These are phyloP conservation scores for Starmerella bombi DNA, from an alignment of 805 yeast genomes.

Conservation along the genomic window DNA sequence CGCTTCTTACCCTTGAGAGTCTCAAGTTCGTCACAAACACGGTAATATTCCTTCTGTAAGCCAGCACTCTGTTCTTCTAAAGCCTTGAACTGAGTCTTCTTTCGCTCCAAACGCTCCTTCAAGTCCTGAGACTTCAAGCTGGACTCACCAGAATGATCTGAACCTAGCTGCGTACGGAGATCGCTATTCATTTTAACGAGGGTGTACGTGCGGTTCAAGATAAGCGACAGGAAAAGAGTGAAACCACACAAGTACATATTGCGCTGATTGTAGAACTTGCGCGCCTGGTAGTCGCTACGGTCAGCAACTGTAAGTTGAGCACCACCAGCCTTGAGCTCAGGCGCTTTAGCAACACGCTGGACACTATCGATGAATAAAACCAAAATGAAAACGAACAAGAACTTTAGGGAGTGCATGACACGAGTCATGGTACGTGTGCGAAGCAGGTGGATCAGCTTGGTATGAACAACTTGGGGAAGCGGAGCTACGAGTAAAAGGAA, in stretches of 20 bases:
- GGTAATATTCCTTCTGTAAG: constrained; percentile 52
- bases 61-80: constrained; percentile 62
- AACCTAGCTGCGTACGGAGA: constrained; percentile 13
- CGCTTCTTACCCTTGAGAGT: constrained; percentile 15
- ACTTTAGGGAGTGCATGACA: constrained; percentile 64
- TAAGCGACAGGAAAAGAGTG: constrained; percentile 77
- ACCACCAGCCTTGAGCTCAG: constrained; percentile 34
- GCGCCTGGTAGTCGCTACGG: constrained; percentile 73
- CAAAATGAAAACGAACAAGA: constrained; percentile 69
- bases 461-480: constrained; percentile 61
- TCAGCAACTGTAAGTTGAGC: constrained; percentile 35
- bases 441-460: constrained; percentile 48
- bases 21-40: constrained; percentile 30
- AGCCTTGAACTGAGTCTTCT: constrained; percentile 49
- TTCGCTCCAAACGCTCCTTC: constrained; percentile 40
- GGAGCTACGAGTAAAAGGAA: constrained; percentile 78
- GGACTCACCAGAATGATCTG: constrained; percentile 40
- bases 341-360: constrained; percentile 62
- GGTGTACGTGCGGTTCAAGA: constrained; percentile 70
- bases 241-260: constrained; percentile 93
- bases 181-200: constrained; percentile 54
- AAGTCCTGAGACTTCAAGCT: constrained; percentile 36
- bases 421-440: constrained; percentile 53
- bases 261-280: constrained; percentile 91
- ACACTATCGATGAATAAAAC: constrained; percentile 79